Evolutionary conservation across 163 green algal genomes (phyloP).

Genomic region (Coccomyxa subellipsoidea): DNA sequence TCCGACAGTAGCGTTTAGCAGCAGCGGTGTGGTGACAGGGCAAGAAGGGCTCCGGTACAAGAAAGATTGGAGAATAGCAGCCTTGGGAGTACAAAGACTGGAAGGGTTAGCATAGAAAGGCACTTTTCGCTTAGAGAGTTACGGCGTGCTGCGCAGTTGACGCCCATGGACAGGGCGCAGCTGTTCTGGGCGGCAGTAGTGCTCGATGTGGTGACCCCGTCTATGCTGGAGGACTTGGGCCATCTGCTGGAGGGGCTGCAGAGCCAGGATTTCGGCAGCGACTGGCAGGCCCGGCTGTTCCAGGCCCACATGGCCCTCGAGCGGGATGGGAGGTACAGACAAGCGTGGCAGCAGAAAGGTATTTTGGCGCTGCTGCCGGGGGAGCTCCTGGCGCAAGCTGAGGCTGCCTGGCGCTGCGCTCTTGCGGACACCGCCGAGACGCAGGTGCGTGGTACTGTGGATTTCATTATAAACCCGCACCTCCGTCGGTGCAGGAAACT

Average conservation of each 20-base stretch:
- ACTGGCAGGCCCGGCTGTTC: neutral
- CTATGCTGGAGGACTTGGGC: neutral
- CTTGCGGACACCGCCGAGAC: neutral
- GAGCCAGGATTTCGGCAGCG: neutral
- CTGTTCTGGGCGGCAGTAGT: neutral
- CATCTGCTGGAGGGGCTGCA: neutral
- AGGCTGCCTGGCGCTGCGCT: neutral
- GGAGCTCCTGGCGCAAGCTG: neutral
- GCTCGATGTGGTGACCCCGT: neutral
- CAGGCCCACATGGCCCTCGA: constrained; percentile 4
- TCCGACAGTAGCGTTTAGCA: too few relatives aligned
- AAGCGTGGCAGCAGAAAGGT: too few relatives aligned
- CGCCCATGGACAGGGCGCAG: neutral
- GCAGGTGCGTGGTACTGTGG: neutral
- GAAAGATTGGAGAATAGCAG: too few relatives aligned
- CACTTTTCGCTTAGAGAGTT: neutral
- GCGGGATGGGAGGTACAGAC: too few relatives aligned
- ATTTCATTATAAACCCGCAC: neutral
- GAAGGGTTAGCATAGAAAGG: neutral
- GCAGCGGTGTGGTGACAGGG: too few relatives aligned
- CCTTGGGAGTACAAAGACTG: too few relatives aligned
- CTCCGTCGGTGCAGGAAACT: neutral
- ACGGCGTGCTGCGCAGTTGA: neutral
- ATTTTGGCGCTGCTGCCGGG: neutral
- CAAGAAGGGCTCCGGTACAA: too few relatives aligned